Conservation (phyloP, 148 eudicot genomes). For the Fagopyrum tataricum region DNA sequence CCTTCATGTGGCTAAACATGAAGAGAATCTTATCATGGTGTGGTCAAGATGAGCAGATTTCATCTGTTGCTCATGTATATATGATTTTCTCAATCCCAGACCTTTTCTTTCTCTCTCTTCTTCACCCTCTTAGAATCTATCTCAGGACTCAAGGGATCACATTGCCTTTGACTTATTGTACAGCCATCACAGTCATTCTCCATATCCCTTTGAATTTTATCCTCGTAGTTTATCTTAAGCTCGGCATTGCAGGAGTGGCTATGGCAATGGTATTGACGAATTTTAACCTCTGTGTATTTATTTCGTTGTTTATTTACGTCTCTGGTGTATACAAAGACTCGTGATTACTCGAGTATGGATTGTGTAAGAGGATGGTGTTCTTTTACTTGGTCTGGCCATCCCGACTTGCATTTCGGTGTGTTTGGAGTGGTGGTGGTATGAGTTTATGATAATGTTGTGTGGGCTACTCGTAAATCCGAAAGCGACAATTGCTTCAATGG, state of each 20-base stretch:
- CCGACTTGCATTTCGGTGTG: conserved; percentile 56
- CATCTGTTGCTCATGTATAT: conserved; percentile 42
- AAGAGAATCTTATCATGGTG: conserved; percentile 38
- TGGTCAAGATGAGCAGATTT: conserved; percentile 47
- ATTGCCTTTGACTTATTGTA: conserved; percentile 44
- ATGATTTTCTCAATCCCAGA: conserved; percentile 51
- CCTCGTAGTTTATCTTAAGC: conserved; percentile 30
- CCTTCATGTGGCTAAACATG: conserved; percentile 59
- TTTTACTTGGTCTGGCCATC: conserved; percentile 31
- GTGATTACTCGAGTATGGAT: conserved; percentile 37
- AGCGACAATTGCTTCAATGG: conserved; percentile 61
- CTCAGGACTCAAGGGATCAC: conserved; percentile 46
- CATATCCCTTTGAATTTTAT: conserved; percentile 46
- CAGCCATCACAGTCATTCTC: conserved; percentile 31
- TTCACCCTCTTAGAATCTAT: conserved; percentile 50
- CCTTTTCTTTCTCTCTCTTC: conserved; percentile 47
- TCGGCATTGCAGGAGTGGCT: conserved; percentile 51
- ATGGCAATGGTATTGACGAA: conserved; percentile 48
- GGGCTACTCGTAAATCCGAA: conserved; percentile 45
- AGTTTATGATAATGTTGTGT: conserved; percentile 55
- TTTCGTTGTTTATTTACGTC: conserved; percentile 27
- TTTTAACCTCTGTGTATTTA: conserved; percentile 36
- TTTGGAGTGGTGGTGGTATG: conserved; percentile 76
- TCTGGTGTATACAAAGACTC: conserved; percentile 38
- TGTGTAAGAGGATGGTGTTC: conserved; percentile 51